These are phyloP conservation scores for Lagenaria siceraria DNA, from an alignment of 306 rosid genomes.

Conservation along the genomic window DNA sequence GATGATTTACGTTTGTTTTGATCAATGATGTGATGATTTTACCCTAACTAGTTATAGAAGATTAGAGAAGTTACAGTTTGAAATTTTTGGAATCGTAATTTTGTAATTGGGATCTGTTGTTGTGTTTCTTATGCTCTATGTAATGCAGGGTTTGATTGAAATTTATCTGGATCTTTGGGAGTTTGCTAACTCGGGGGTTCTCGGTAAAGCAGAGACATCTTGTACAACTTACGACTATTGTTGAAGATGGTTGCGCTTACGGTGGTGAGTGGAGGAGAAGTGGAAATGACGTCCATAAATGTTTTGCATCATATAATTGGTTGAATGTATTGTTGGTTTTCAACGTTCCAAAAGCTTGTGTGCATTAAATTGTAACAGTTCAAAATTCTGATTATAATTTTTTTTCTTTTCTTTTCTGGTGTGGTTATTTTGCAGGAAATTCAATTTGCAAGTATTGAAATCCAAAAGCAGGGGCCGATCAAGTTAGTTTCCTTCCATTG, in stretches of 20 bases:
- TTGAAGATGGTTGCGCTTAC: neutral
- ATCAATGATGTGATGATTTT: neutral
- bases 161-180: neutral
- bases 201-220: neutral
- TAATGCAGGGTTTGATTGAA: neutral
- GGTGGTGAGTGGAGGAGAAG: neutral
- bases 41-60: neutral
- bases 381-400: neutral
- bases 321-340: neutral
- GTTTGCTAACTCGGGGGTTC: neutral
- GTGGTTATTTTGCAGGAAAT: neutral
- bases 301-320: neutral
- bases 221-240: neutral
- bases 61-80: neutral
- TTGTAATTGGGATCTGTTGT: neutral
- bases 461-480: neutral
- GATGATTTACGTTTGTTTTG: neutral
- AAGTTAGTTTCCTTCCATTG: neutral
- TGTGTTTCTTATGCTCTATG: neutral
- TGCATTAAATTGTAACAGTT: neutral
- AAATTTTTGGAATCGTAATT: neutral
- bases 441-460: neutral
- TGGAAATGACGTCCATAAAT: neutral
- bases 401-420: neutral
- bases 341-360: neutral